Evolutionary conservation across 106 monocot genomes (phyloP), one percentile per base, ranked within the genome.

Genomic region (Dioscorea alata): DNA sequence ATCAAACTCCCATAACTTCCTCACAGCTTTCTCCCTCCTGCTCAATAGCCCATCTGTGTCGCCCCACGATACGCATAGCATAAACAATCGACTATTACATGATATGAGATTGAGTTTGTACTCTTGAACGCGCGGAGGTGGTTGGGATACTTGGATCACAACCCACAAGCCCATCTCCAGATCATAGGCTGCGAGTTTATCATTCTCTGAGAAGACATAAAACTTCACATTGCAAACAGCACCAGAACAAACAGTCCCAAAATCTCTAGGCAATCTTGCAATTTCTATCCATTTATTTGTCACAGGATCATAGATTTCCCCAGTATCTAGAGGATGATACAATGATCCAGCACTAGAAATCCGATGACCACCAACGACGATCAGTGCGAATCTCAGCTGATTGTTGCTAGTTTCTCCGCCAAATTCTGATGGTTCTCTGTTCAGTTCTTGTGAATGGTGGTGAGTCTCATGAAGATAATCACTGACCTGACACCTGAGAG

Each of bases 1-100:
- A 65, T 91, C 74, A 15, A 96, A 65, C 78, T 96, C 95, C 81
- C 81, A 82, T 2, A 96, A 61, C 79, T 88, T 91, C 69, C 95
- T 85, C 63, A 82, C 82, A 57, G 76, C 90, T 66, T 73, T 85
- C 74, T 79, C 94, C 69, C 82, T 63, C 19, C 78, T 69, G 33
- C 71, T 70, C 28, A 66, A 14, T 17, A 48, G 69, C 8, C 71
- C 74, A 16, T 75, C 74, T 64, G 75, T 71, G 21, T 80, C 83
- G 17, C 73, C 84, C 91, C 91, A 96, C 2, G 88, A 91, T 0
- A 91, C 95, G 24, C 79, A 82, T n/a, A 86, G 64, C 81, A 96
- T 58, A 57, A 91, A 88, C 66, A 96, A 60, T 15, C 84, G 81
- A 23, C 22, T 20, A 20, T 64, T 31, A 59, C 95, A 91, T 62